Base-by-base conservation (phyloP, 306 rosid genomes). In the Quercus gilva region DNA sequence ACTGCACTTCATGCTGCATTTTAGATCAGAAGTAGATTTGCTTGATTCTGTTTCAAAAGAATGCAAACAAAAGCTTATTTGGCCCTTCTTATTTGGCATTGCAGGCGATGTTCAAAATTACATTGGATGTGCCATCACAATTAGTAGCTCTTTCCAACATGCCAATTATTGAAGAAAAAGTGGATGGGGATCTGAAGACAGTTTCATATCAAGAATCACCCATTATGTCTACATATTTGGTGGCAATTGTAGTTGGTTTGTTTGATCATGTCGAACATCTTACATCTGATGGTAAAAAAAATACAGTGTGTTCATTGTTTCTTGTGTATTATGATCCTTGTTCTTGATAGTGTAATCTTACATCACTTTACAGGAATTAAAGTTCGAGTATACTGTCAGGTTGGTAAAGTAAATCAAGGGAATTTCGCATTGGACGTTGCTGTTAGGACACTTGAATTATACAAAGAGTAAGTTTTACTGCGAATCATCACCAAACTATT, bases 61-160 rank as follows among this genome's bases (percentile, higher is more conserved):
- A 13, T 29, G 12, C 4, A 29, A 29, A 13, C 11, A 64, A 28
- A 31, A 9, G 15, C 72, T 67, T 18, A 67, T 67, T 3, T 19
- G 51, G 25, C 20, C 70, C 71, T 79, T 73, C 57, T 61, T 21
- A 55, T 52, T 79, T 79, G 70, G 78, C 73, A 37, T 86, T 84
- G 78, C 92, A 94, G 98, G 97, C 98, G 71, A 89, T 88, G 49
- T 94, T 92, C 87, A 92, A 88, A 91, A 91, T 94, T 80, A 88
- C 95, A 74, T 73, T 94, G 91, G 97, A 88, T 74, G 95, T 94
- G 81, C 97, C 99, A 75, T 84, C 84, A 1, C 91, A 92, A 69
- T 77, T 91, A 25, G 82, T 90, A 60, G 97, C 97, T 49, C 97
- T 94, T 71, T 94, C 99, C 83, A 94, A 94, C 91, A 91, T 94